These are phyloP conservation scores for Solanum peruvianum DNA, from an alignment of 257 asterid species.

Conservation along the genomic window DNA sequence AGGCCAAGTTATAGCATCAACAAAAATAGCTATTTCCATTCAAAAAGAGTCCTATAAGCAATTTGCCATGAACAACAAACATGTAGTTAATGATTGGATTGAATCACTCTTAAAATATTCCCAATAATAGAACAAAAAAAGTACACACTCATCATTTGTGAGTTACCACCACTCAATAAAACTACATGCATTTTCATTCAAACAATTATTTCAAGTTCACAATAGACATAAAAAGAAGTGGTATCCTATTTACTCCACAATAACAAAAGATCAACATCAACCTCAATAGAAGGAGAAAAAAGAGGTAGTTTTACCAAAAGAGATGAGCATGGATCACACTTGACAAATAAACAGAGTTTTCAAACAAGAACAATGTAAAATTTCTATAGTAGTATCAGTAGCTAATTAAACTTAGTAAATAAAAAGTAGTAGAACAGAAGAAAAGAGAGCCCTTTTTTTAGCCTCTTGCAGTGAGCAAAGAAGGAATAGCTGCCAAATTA, in stretches of 20 bases:
- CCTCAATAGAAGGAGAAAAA: background rate
- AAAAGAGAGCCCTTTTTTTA: constrained; percentile 11
- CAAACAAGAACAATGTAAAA: constrained; percentile 16
- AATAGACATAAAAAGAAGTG: constrained; percentile 4
- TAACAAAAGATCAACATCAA: constrained; percentile 11
- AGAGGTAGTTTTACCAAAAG: constrained; percentile 8
- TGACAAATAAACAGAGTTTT: constrained; percentile 22
- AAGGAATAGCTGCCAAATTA: constrained; percentile 78
- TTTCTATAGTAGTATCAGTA: constrained; percentile 20
- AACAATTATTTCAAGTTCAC: background rate
- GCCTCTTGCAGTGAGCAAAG: constrained; percentile 67
- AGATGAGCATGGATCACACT: constrained; percentile 17
- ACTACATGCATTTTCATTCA: background rate
- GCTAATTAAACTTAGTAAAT: constrained; percentile 2
- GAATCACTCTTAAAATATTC: background rate
- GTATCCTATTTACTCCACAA: background rate
- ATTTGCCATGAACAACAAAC: background rate
- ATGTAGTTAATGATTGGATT: background rate
- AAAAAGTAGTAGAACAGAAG: background rate
- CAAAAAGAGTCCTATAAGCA: background rate
- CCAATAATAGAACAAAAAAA: background rate
- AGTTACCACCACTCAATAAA: background rate
- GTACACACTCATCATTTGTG: background rate
- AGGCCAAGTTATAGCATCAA: background rate
- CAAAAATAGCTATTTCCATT: background rate